Evolutionary conservation across 352 stramenopile species (phyloP).

Genomic region (Thalassiosira exigua): DNA sequence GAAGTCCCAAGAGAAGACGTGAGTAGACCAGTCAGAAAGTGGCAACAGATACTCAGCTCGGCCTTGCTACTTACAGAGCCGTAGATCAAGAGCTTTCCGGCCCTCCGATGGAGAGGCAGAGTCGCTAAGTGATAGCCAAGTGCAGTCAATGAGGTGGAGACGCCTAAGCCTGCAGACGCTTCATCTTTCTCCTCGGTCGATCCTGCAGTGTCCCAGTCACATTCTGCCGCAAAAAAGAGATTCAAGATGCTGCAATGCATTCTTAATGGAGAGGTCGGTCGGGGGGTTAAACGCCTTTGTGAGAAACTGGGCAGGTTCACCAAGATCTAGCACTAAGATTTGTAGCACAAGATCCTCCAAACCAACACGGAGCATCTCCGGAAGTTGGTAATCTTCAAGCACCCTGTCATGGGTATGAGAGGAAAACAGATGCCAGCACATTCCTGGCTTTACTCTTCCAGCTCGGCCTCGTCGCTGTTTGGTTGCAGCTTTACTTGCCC

Average conservation of each 20-base stretch:
- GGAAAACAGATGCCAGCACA: constrained; percentile 90
- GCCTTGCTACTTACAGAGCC: too few relatives aligned
- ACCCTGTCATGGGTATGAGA: constrained; percentile 84
- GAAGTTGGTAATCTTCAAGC: constrained; percentile 88
- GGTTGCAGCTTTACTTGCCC: constrained; percentile 69
- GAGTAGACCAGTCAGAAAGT: too few relatives aligned
- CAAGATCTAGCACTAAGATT: constrained; percentile 91
- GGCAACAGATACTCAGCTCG: too few relatives aligned
- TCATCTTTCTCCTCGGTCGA: constrained; percentile 1
- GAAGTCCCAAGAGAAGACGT: too few relatives aligned
- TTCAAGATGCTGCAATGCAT: constrained; percentile 91
- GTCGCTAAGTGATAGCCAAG: constrained; percentile 91
- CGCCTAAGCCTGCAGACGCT: neutral
- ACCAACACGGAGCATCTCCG: constrained; percentile 95
- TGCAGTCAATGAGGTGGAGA: constrained; percentile 85
- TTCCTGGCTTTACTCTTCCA: constrained; percentile 90
- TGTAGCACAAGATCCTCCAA: constrained; percentile 95
- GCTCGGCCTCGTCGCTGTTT: constrained; percentile 85
- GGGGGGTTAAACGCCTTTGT: constrained; percentile 92
- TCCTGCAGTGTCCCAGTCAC: constrained; percentile 49
- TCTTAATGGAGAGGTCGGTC: constrained; percentile 87
- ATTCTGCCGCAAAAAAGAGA: constrained; percentile 91
- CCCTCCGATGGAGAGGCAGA: constrained; percentile 94
- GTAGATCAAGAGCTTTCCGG: constrained; percentile 96
- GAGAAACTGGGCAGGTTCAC: constrained; percentile 89